These are phyloP conservation scores for Hysterangium stoloniferum DNA, from an alignment of 768 basidiomycete species.

Conservation along the genomic window DNA sequence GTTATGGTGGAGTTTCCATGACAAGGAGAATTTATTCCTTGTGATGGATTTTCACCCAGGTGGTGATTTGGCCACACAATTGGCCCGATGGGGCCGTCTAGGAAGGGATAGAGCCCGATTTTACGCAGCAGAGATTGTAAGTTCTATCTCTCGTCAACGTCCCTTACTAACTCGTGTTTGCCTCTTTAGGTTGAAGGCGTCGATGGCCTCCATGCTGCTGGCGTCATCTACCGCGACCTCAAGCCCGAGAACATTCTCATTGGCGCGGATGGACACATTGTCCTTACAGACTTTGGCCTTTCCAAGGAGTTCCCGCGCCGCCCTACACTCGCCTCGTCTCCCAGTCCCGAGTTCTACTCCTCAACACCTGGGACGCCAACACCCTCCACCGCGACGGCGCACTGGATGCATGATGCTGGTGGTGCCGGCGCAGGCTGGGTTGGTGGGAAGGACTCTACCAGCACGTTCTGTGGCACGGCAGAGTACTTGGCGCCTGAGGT, in stretches of 20 bases:
- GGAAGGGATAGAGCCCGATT: conserved; percentile 93
- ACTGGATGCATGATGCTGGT: conserved; percentile 69
- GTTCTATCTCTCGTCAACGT: not conserved
- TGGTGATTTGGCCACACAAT: conserved; percentile 94
- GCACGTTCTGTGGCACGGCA: conserved; percentile 92
- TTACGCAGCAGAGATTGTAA: conserved; percentile 89
- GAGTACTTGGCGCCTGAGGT: conserved; percentile 97
- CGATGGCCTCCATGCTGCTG: conserved; percentile 87
- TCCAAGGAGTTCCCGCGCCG: conserved; percentile 83
- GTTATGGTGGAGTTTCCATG: conserved; percentile 96
- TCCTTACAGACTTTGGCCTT: conserved; percentile 93
- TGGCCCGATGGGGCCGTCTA: conserved; percentile 90
- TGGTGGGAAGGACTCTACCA: conserved; percentile 57
- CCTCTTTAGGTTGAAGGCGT: conserved; percentile 64
- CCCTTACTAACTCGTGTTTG: not conserved
- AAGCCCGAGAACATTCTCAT: conserved; percentile 98
- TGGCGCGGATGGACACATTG: conserved; percentile 89
- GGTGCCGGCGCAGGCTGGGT: conserved; percentile 52
- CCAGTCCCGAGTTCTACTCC: conserved; percentile 52
- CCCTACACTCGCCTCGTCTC: conserved; percentile 39
- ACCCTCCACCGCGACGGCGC: conserved; percentile 42
- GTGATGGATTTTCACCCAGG: conserved; percentile 98
- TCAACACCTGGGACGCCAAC: conserved; percentile 28
- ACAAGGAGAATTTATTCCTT: conserved; percentile 93
- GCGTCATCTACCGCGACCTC: conserved; percentile 95